Percentiles rank a stretch among this genome's conserved stretches.
phyloP scores from a whole-genome alignment of 2,329 filamentous ascomycete species.

The Sporothrix dimorphospora region DNA sequence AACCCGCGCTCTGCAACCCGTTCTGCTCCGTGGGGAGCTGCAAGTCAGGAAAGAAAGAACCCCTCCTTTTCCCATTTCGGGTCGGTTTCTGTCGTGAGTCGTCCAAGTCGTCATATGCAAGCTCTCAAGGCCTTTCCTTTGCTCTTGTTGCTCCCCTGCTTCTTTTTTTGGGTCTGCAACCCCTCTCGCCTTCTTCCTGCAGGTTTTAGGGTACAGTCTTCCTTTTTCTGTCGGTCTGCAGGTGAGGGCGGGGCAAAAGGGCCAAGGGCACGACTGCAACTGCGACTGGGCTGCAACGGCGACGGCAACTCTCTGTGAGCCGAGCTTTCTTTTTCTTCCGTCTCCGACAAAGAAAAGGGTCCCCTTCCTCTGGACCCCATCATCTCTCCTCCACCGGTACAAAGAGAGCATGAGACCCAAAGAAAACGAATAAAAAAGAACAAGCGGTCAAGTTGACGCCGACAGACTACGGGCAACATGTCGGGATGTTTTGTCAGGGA shows the following conservation, averaged over 20 bases:
- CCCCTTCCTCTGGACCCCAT: too few relatives aligned
- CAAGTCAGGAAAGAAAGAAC: neutral
- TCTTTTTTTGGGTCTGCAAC: too few relatives aligned
- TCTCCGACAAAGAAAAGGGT: neutral
- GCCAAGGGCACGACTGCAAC: neutral
- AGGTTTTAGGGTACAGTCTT: neutral
- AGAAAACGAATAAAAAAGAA: neutral
- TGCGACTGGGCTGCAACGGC: neutral
- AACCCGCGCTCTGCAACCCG: neutral
- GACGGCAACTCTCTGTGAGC: neutral
- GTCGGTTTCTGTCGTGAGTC: neutral
- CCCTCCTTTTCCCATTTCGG: neutral
- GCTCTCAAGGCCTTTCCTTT: neutral
- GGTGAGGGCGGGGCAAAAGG: conserved; percentile 12
- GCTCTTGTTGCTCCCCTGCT: neutral
- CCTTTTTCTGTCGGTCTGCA: conserved; percentile 7
- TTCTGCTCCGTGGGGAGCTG: neutral
- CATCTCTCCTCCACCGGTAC: too few relatives aligned
- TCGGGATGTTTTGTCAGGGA: neutral
- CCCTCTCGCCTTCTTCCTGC: neutral
- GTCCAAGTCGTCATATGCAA: neutral
- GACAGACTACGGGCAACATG: neutral
- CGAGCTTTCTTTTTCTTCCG: neutral
- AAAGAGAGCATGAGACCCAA: too few relatives aligned
- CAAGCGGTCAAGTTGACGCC: conserved; percentile 15